Evolutionary conservation across 2,329 filamentous ascomycete genomes (phyloP), one percentile per base, ranked within the genome.

Genomic region (Cordyceps pruinosa): DNA sequence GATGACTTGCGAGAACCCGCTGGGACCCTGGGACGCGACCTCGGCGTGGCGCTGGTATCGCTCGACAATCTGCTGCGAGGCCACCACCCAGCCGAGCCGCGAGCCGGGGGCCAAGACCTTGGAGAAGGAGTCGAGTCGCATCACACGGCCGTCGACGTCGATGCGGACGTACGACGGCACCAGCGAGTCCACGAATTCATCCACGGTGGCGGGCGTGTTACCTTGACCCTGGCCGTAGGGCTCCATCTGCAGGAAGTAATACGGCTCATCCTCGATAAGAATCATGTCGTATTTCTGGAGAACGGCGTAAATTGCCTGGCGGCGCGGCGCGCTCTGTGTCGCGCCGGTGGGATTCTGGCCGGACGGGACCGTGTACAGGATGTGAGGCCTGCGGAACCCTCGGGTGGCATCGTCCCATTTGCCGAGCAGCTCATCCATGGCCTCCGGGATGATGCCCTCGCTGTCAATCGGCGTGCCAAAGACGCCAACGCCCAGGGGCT

Each of bases 341-440:
- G 90, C 86, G 9, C 92, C 92, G 0, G 91, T 96, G 0, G 92
- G 92, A 70, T 97, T 96, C 73, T 96, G 90, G 2, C 92, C 92
- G 0, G 89, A 91, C 1, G 82, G 82, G 5, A 85, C 81, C 0
- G 81, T 84, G 63, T 85, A 85, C 5, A 85, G 67, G 5, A 85
- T 67, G 47, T 80, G 76, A 9, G 82, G 82, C 64, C 78, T 82
- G 59, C 75, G 66, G 13, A 71, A 73, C 4, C 76, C 75, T 8
- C 75, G 69, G 4, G 68, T 70, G 7, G 48, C 59, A n/a, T 68
- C 68, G 55, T 83, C 75, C 82, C 82, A 85, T 30, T 62, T 69
- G 6, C 64, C 67, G 25, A 85, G 67, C 1, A 84, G 69, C 37
- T 74, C 71, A 53, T 84, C 81, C 71, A 85, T 74, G 25, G 65